Evolutionary conservation across 2,329 filamentous ascomycete genomes (phyloP).

Genomic region (Sphaerulina populicola): DNA sequence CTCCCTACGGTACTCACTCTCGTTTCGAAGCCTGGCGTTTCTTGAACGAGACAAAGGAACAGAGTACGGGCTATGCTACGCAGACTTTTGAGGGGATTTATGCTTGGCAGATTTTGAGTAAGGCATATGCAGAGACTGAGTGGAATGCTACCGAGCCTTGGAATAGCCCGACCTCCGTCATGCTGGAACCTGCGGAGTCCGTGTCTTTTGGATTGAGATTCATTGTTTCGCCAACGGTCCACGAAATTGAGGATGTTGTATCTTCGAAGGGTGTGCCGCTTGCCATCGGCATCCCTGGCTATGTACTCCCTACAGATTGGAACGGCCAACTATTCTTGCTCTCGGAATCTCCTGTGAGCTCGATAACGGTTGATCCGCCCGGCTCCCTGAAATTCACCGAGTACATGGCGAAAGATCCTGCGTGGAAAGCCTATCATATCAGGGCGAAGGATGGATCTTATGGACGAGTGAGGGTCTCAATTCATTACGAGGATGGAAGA

Average conservation of each 20-base stretch:
- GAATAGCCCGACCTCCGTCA: slow-evolving; percentile 47
- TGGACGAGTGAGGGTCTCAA: not conserved
- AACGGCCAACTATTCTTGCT: slow-evolving; percentile 43
- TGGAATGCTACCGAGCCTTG: slow-evolving; percentile 47
- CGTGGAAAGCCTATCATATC: not conserved
- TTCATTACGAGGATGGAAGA: not conserved
- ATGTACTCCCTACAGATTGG: slow-evolving; percentile 45
- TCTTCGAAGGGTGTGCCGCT: slow-evolving; percentile 40
- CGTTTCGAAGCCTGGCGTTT: slow-evolving; percentile 51
- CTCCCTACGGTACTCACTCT: slow-evolving; percentile 43
- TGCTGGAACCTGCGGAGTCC: slow-evolving; percentile 39
- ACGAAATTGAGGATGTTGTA: slow-evolving; percentile 32
- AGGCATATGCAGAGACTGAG: slow-evolving; percentile 50
- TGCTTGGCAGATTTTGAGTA: slow-evolving; percentile 50
- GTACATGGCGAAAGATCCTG: not conserved
- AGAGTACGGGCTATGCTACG: slow-evolving; percentile 38
- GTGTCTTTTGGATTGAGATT: slow-evolving; percentile 20
- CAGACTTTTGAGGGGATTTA: slow-evolving; percentile 55
- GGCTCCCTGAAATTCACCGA: not conserved
- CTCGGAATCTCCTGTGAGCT: slow-evolving; percentile 36
- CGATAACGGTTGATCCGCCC: slow-evolving; percentile 4
- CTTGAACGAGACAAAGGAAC: slow-evolving; percentile 41
- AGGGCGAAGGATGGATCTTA: not conserved
- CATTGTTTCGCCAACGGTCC: not conserved
- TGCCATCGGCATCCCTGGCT: slow-evolving; percentile 49